Evolutionary conservation across 371 early-diverging fungal genomes (phyloP).

Genomic region (Mucor saturninus): DNA sequence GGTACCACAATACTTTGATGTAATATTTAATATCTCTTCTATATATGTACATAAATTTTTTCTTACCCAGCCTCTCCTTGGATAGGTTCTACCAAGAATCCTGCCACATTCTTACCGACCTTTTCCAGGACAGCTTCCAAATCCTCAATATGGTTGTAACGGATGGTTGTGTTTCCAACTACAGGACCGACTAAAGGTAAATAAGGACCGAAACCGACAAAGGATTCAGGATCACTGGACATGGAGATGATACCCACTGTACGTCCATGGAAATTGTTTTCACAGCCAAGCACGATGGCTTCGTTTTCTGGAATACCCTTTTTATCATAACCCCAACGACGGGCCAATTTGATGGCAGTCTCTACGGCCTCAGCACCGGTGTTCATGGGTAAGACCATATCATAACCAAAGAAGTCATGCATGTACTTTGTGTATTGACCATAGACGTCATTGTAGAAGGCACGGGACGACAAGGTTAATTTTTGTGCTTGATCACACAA

Average conservation of each 20-base stretch:
- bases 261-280: conserved; percentile 97
- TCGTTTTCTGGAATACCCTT: conserved; percentile 87
- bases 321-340: conserved; percentile 95
- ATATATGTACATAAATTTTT: neutral
- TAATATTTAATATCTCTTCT: neutral
- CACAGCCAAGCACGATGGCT: conserved; percentile 85
- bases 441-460: conserved; percentile 95
- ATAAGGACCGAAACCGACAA: conserved; percentile 91
- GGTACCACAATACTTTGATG: conserved; percentile 82
- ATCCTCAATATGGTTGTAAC: conserved; percentile 87
- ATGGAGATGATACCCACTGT: conserved; percentile 95
- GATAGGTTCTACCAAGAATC: conserved; percentile 97
- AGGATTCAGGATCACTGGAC: conserved; percentile 92
- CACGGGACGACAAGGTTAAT: conserved; percentile 90
- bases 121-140: conserved; percentile 84
- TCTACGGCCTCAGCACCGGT: conserved; percentile 99
- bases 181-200: conserved; percentile 86
- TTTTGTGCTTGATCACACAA: conserved; percentile 87
- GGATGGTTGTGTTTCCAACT: conserved; percentile 71
- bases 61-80: conserved; percentile 95
- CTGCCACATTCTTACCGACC: conserved; percentile 85
- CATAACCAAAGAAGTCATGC: conserved; percentile 93
- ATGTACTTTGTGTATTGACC: conserved; percentile 90
- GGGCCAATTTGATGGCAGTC: conserved; percentile 97
- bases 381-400: conserved; percentile 98